Evolutionary conservation across 768 basidiomycete genomes (phyloP).

Genomic region (Rhizopogon vinicolor): DNA sequence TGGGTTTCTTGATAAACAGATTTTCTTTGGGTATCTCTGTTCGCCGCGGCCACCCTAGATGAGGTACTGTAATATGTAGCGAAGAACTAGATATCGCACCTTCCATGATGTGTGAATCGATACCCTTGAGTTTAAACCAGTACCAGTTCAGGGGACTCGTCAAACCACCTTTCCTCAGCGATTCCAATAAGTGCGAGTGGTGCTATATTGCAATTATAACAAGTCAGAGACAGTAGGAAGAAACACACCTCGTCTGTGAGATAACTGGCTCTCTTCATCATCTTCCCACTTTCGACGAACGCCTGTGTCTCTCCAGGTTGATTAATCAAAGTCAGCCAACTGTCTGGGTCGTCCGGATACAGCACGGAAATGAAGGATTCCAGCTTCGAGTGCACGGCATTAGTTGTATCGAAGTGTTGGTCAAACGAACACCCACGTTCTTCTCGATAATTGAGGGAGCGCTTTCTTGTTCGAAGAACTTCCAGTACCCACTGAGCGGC

Average conservation of each 20-base stretch:
- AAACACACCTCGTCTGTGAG: conserved; percentile 27
- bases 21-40: conserved; percentile 20
- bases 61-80: background rate
- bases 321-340: conserved; percentile 32
- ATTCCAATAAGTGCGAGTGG: conserved; percentile 21
- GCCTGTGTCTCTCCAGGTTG: conserved; percentile 29
- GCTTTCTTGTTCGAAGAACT: conserved; percentile 26
- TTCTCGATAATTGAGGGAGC: conserved; percentile 28
- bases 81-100: conserved; percentile 12
- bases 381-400: conserved; percentile 16
- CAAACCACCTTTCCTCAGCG: conserved; percentile 28
- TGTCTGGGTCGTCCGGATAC: conserved; percentile 29
- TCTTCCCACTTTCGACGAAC: conserved; percentile 20
- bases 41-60: background rate
- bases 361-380: conserved; percentile 35
- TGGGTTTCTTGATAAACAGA: conserved; percentile 27
- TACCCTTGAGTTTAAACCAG: conserved; percentile 21
- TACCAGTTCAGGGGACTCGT: conserved; percentile 35
- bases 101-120: conserved; percentile 24
- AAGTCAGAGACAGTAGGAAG: background rate
- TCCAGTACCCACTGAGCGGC: conserved; percentile 41
- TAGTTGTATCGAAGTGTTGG: background rate
- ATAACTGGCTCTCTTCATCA: conserved; percentile 24
- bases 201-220: conserved; percentile 16
- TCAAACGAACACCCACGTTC: conserved; percentile 23